Percentiles rank a stretch among this genome's conserved stretches.
Conservation (phyloP, 805 yeast genomes). For the Lachancea thermotolerans region DNA sequence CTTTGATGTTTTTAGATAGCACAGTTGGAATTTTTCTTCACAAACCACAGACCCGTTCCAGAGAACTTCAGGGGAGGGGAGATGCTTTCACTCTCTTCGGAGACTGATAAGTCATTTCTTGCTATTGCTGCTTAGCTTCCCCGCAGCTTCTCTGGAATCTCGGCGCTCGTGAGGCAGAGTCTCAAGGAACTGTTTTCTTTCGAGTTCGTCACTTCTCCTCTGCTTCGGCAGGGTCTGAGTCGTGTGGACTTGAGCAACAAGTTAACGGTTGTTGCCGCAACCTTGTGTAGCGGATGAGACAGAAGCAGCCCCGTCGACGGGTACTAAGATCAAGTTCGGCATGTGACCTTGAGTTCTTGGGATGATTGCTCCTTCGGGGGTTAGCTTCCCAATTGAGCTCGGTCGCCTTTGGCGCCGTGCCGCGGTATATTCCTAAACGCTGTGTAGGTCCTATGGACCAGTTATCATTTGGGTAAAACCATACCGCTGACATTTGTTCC, state of each 20-base stretch:
- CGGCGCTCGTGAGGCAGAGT: slow-evolving; percentile 69
- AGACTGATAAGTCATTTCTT: slow-evolving; percentile 17
- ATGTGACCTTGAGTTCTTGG: slow-evolving; percentile 34
- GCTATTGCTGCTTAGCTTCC: slow-evolving; percentile 31
- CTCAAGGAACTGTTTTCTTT: slow-evolving; percentile 24
- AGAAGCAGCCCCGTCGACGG: slow-evolving; percentile 97
- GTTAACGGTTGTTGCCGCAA: slow-evolving; percentile 47
- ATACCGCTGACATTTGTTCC: slow-evolving; percentile 80
- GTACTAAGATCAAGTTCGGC: slow-evolving; percentile 61
- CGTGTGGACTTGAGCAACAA: slow-evolving; percentile 15
- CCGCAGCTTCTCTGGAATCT: slow-evolving; percentile 39
- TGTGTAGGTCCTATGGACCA: slow-evolving; percentile 86
- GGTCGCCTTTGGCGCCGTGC: slow-evolving; percentile 51
- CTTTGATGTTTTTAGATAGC: too few species aligned
- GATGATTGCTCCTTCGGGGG: slow-evolving; percentile 20
- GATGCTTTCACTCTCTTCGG: slow-evolving; percentile 19
- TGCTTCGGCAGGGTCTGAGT: slow-evolving; percentile 32
- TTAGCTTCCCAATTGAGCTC: slow-evolving; percentile 46
- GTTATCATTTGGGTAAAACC: slow-evolving; percentile 99
- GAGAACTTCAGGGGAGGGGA: slow-evolving; percentile 18
- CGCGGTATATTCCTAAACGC: slow-evolving; percentile 99
- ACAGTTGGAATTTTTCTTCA: too few species aligned
- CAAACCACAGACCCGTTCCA: slow-evolving; percentile 27
- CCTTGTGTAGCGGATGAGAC: slow-evolving; percentile 42
- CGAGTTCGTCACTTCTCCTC: slow-evolving; percentile 27